Percentiles rank a stretch among this genome's conserved stretches.
These are phyloP conservation scores for Cyclocybe aegerita DNA, from an alignment of 768 basidiomycete species.

Conservation along the genomic window DNA sequence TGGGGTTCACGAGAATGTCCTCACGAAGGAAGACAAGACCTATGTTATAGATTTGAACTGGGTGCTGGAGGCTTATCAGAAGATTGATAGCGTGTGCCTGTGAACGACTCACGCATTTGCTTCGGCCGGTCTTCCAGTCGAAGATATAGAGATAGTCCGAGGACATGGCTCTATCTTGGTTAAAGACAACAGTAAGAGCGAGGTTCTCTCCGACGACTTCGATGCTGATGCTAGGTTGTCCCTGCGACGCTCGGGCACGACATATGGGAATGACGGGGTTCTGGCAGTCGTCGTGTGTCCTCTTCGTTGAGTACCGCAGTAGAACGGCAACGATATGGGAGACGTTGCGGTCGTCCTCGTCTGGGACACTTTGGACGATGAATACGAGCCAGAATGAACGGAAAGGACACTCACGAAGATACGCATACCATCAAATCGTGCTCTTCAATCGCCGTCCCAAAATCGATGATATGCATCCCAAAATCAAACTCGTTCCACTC, in stretches of 20 bases:
- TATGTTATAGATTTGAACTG: constrained; percentile 1
- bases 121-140: constrained; percentile 13
- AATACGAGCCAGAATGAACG: not conserved
- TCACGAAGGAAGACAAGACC: constrained; percentile 15
- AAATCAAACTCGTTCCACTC: constrained; percentile 6
- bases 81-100: not conserved
- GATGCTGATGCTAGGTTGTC: constrained; percentile 1
- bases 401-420: constrained; percentile 7
- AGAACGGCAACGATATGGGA: constrained; percentile 11
- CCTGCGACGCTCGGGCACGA: not conserved
- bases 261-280: constrained; percentile 5
- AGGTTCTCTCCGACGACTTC: constrained; percentile 13
- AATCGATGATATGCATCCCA: constrained; percentile 12
- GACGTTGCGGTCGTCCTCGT: not conserved
- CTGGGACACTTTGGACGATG: not conserved
- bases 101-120: constrained; percentile 3
- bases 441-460: constrained; percentile 20
- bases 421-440: constrained; percentile 18
- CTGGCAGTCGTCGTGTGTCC: constrained; percentile 9
- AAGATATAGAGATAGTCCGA: constrained; percentile 2
- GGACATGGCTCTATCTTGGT: not conserved
- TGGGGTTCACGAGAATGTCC: constrained; percentile 11
- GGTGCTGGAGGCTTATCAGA: not conserved
- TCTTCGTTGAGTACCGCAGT: constrained; percentile 14
- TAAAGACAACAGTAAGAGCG: not conserved